phyloP scores from a whole-genome alignment of 805 yeast species.

The Cyberlindnera bimundalis region DNA sequence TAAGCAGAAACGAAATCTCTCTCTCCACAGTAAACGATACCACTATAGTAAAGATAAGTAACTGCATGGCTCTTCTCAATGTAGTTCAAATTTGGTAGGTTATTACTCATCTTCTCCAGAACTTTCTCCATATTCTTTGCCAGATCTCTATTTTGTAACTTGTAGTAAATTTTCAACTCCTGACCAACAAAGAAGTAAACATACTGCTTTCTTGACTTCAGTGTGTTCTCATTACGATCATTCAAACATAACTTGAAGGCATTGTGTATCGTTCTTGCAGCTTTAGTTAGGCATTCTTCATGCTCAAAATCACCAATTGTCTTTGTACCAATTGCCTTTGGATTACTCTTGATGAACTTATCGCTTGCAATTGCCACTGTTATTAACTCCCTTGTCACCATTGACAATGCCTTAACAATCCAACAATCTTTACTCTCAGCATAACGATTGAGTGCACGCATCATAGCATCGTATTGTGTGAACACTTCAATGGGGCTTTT shows the following conservation, averaged over 20 bases:
- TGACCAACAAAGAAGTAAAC: constrained; percentile 69
- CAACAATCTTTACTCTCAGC: constrained; percentile 52
- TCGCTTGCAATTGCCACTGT: constrained; percentile 24
- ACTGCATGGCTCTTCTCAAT: constrained; percentile 52
- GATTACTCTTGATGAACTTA: constrained; percentile 19
- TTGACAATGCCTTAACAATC: constrained; percentile 44
- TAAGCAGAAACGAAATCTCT: constrained; percentile 53
- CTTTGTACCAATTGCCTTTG: constrained; percentile 6
- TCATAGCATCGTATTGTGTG: constrained; percentile 35
- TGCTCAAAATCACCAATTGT: constrained; percentile 26
- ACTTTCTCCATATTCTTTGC: constrained; percentile 75
- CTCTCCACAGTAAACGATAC: constrained; percentile 62
- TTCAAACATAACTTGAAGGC: constrained; percentile 75
- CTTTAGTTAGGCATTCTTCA: constrained; percentile 42
- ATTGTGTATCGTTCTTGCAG: constrained; percentile 64
- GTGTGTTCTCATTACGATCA: constrained; percentile 59
- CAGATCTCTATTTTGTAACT: constrained; percentile 62
- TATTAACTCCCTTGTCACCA: constrained; percentile 38
- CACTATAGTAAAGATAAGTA: constrained; percentile 65
- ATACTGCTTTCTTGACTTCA: constrained; percentile 52
- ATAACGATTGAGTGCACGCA: constrained; percentile 45
- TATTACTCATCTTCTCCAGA: constrained; percentile 47
- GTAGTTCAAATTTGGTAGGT: constrained; percentile 46
- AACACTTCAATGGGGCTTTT: constrained; percentile 30
- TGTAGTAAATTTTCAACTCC: constrained; percentile 66